phyloP scores from a whole-genome alignment of 495 filamentous ascomycete species.

The Tuber umbilicatum region DNA sequence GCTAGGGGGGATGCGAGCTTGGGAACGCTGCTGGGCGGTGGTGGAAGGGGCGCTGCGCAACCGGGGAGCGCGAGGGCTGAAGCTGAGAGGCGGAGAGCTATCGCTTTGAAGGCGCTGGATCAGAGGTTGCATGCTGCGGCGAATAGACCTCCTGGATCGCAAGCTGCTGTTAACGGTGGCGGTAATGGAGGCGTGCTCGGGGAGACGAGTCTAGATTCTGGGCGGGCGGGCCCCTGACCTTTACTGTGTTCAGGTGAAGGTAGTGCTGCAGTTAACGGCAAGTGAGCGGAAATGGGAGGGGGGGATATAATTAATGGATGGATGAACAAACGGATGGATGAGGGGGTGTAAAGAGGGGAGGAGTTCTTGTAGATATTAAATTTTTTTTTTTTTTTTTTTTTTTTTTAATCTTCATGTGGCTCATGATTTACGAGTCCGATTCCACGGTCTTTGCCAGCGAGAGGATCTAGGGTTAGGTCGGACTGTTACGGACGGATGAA shows the following conservation, averaged over 20 bases:
- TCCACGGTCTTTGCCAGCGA: not conserved
- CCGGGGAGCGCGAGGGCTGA: constrained; percentile 65
- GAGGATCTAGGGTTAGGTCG: not conserved
- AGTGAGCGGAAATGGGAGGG: not conserved
- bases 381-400: constrained; percentile 1
- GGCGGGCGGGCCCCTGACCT: constrained; percentile 10
- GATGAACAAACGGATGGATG: constrained; percentile 1
- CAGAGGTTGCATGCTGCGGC: constrained; percentile 82
- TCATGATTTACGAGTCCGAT: constrained; percentile 2
- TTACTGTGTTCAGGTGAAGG: constrained; percentile 5
- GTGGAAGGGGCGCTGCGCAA: constrained; percentile 38
- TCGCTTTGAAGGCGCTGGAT: constrained; percentile 86
- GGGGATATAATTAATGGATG: constrained; percentile 11
- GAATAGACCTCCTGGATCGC: constrained; percentile 61
- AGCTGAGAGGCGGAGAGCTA: constrained; percentile 77
- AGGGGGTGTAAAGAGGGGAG: not conserved
- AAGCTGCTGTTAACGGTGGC: constrained; percentile 62
- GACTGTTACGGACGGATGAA: not conserved
- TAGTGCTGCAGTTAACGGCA: not conserved
- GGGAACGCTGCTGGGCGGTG: constrained; percentile 52
- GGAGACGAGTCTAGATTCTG: constrained; percentile 20
- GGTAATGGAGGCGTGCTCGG: constrained; percentile 9
- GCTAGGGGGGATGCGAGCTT: constrained; percentile 62
- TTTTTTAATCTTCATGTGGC: not conserved
- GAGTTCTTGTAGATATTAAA: constrained; percentile 11